A percentile compares a stretch with the other conserved stretches of the same genome.
Evolutionary conservation across 768 basidiomycete species (phyloP).

Genomic region (Goffeauzyma gilvescens): DNA sequence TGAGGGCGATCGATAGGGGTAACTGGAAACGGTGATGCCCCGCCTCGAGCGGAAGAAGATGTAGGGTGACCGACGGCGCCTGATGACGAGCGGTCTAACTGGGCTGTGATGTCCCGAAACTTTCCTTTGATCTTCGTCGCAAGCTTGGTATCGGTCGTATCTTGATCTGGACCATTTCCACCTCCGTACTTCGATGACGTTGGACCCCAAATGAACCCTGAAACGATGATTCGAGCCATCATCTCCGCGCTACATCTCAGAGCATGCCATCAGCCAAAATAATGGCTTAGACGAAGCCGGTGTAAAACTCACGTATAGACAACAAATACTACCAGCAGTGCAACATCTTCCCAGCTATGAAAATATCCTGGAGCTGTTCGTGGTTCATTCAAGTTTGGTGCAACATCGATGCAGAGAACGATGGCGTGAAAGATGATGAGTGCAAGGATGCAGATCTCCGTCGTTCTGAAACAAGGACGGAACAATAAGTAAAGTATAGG

Average conservation of each 20-base stretch:
- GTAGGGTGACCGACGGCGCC: too few species aligned
- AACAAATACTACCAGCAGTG: slow-evolving; percentile 62
- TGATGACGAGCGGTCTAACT: neutral
- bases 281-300: too few species aligned
- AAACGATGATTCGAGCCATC: slow-evolving; percentile 69
- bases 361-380: slow-evolving; percentile 47
- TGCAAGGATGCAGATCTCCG: slow-evolving; percentile 42
- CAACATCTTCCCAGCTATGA: slow-evolving; percentile 71
- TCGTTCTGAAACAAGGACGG: neutral
- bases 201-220: slow-evolving; percentile 77
- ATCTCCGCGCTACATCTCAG: slow-evolving; percentile 49
- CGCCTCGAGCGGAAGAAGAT: too few species aligned
- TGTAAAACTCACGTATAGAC: slow-evolving; percentile 54
- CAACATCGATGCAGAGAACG: slow-evolving; percentile 61
- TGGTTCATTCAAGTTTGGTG: slow-evolving; percentile 36
- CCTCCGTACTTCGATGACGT: too few species aligned
- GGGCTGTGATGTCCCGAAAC: neutral
- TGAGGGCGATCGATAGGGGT: too few species aligned
- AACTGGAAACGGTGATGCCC: too few species aligned
- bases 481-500: neutral
- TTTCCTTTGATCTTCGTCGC: neutral
- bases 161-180: too few species aligned
- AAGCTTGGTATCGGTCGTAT: too few species aligned
- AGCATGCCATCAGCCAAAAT: neutral
- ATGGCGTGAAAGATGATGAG: slow-evolving; percentile 70